Evolutionary conservation across 495 filamentous ascomycete genomes (phyloP).

Genomic region (Apiosordaria backusii): DNA sequence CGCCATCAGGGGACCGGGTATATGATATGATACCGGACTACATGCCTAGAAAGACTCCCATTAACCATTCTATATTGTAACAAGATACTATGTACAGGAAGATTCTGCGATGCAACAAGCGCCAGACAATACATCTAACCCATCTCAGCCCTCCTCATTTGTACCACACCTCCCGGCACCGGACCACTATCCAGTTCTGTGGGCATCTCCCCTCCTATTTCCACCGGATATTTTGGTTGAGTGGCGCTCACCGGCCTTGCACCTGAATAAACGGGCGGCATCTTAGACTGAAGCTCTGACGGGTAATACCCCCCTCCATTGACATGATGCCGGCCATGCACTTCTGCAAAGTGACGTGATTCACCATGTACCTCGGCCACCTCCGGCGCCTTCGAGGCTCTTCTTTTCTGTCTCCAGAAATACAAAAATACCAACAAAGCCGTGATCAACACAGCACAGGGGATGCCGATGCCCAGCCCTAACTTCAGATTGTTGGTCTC

Average conservation of each 20-base stretch:
- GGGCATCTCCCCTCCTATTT: neutral
- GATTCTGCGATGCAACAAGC: too few species aligned
- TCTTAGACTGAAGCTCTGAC: neutral
- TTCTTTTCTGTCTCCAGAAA: neutral
- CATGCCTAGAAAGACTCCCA: too few species aligned
- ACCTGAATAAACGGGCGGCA: neutral
- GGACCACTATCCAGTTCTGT: neutral
- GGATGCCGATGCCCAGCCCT: slow-evolving; percentile 22
- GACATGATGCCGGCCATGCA: neutral
- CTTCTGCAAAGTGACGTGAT: neutral
- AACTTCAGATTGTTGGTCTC: slow-evolving; percentile 10
- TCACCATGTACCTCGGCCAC: neutral
- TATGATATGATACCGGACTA: too few species aligned
- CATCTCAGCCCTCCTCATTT: neutral
- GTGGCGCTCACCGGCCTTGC: neutral
- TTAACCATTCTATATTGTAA: neutral
- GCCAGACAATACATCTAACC: neutral
- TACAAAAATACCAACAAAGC: slow-evolving; percentile 9
- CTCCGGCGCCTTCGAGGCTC: neutral
- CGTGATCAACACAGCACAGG: slow-evolving; percentile 8
- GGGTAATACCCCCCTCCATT: neutral
- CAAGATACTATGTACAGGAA: neutral
- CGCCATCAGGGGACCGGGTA: too few species aligned
- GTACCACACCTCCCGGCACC: neutral
- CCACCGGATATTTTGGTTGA: neutral